Conservation (phyloP, 139 green algal genomes). For the Chlorella sorokiniana region DNA sequence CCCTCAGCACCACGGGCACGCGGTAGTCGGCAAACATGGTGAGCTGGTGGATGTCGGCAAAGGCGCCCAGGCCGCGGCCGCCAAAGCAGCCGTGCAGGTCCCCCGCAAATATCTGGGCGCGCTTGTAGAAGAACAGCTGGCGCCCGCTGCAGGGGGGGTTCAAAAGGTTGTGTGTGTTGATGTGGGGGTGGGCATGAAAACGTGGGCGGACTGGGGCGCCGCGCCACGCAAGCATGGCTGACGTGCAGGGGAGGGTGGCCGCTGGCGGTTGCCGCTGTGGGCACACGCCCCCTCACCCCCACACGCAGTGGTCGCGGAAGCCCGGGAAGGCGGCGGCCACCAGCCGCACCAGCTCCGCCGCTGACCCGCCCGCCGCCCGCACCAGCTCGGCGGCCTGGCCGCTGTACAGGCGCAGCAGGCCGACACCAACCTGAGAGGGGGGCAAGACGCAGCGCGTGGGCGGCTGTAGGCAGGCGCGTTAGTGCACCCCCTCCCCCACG, state of each 20-base stretch:
- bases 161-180: no score
- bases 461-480: not conserved
- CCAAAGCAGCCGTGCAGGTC: slow-evolving; percentile 90
- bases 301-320: slow-evolving; percentile 86
- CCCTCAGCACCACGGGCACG: slow-evolving; percentile 73
- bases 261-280: no score
- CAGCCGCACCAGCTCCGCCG: slow-evolving; percentile 72
- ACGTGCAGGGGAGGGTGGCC: no score
- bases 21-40: slow-evolving; percentile 97
- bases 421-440: slow-evolving; percentile 66
- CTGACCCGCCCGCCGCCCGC: slow-evolving; percentile 63
- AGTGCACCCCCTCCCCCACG: not conserved
- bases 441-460: not conserved
- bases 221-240: no score
- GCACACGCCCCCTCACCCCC: slow-evolving; percentile 42
- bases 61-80: slow-evolving; percentile 72
- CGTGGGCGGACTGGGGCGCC: no score
- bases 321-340: slow-evolving; percentile 74
- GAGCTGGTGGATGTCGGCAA: slow-evolving; percentile 80
- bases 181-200: no score
- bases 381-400: slow-evolving; percentile 77
- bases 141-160: slow-evolving; percentile 32
- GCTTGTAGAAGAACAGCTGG: slow-evolving; percentile 95
- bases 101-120: slow-evolving; percentile 94
- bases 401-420: slow-evolving; percentile 61